Conservation (phyloP, 805 yeast species). For the Clavispora fructus region DNA sequence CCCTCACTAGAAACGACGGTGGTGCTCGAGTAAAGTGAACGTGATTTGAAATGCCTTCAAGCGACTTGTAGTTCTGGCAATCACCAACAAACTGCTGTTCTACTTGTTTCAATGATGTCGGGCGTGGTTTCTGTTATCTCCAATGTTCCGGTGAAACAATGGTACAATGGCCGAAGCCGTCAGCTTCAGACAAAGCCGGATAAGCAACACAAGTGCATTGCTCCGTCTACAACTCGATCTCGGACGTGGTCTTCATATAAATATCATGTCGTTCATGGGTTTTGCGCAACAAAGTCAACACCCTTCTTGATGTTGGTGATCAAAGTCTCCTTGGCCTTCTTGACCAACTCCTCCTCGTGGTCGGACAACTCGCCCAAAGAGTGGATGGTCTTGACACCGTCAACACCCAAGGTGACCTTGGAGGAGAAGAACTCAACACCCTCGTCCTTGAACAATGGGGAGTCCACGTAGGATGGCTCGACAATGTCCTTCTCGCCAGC, state of each 20-base stretch:
- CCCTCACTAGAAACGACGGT: too few species aligned
- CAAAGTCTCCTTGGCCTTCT: constrained; percentile 81
- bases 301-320: constrained; percentile 92
- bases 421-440: constrained; percentile 97
- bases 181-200: too few species aligned
- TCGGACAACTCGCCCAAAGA: constrained; percentile 64
- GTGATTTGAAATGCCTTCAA: too few species aligned
- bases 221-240: background rate
- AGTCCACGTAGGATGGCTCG: constrained; percentile 71
- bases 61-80: too few species aligned
- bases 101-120: too few species aligned
- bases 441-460: constrained; percentile 76
- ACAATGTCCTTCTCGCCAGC: constrained; percentile 60
- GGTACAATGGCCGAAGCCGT: too few species aligned
- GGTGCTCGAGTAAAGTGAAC: too few species aligned
- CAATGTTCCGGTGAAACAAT: too few species aligned
- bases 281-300: constrained; percentile 72
- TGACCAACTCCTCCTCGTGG: constrained; percentile 82
- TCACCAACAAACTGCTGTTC: too few species aligned
- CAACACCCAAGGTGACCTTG: constrained; percentile 86
- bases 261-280: constrained; percentile 41
- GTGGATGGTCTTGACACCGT: constrained; percentile 83
- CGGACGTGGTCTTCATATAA: background rate
- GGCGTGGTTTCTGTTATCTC: too few species aligned
- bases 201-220: too few species aligned